Evolutionary conservation across 148 eudicot genomes (phyloP).

Genomic region (Euryodendron excelsum): DNA sequence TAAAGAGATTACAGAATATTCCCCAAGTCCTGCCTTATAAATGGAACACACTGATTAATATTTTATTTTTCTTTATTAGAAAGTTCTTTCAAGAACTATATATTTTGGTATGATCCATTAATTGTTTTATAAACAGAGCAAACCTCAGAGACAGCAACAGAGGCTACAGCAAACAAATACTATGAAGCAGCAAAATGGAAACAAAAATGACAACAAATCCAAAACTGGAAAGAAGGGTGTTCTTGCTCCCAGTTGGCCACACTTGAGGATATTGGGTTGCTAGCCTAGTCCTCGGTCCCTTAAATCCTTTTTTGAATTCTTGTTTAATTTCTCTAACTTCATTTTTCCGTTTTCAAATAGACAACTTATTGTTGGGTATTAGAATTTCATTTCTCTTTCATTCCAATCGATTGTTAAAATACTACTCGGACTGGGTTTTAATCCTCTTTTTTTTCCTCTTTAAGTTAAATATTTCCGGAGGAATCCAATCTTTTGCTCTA

Average conservation of each 20-base stretch:
- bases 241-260: constrained; percentile 20
- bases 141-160: background rate
- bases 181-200: background rate
- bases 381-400: background rate
- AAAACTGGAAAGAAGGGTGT: constrained; percentile 10
- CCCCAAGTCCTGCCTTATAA: no score
- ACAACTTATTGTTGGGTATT: background rate
- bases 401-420: no score
- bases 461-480: no score
- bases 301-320: background rate
- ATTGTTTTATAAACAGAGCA: background rate
- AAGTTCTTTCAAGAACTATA: no score
- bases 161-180: constrained; percentile 8
- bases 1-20: no score
- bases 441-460: no score
- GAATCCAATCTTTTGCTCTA: no score
- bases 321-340: background rate
- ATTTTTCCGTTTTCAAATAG: no score
- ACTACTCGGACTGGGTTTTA: no score
- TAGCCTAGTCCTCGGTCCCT: constrained; percentile 3
- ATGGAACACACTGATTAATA: no score
- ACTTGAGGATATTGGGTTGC: constrained; percentile 21
- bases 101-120: no score
- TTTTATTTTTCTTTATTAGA: no score
- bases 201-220: background rate